Evolutionary conservation across 2,329 filamentous ascomycete species (phyloP), one percentile per base, ranked within the genome.

Genomic region (Acarospora socialis): DNA sequence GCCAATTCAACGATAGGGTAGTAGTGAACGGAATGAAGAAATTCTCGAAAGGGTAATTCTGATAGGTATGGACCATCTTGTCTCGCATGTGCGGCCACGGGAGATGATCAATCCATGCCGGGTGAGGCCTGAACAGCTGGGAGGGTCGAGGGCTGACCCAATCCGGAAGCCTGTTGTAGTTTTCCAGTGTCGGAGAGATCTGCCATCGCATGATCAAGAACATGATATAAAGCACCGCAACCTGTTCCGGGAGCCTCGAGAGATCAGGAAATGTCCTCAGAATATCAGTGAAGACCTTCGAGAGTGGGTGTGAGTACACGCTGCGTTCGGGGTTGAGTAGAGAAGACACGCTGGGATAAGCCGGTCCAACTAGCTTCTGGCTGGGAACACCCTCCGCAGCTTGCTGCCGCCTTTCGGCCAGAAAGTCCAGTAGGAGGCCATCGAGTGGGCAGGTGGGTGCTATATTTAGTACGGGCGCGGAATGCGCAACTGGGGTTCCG

Each of bases 141-240:
- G 66, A 66, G 0, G 69, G 63, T 2, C 68, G 60, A 1, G 84
- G 83, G 0, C 66, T 67, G 22, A 76, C 58, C 73, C 79, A 92
- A 4, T 73, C 63, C 0, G 84, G 83, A 7, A 93, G 57, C 3
- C 78, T 68, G 15, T 82, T 71, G 52, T 80, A 86, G 56, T 84
- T 92, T 43, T 84, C 77, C 38, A 68, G 66, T 0, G 81, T 81
- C 0, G 83, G 82, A 17, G 71, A 71, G 35, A 92, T 78, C 50
- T 82, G 75, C 81, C 84, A 93, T 24, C 77, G 70, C 76, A 90
- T 82, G 41, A 84, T 51, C 19, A 86, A 66, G 54, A 92, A 92
- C 81, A 92, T 92, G 48, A 78, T 61, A 17, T 30, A 92, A 5
- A 92, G 65, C 5, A 82, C 73, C 6, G 79, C 83, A 0, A 92